Percentiles rank a stretch among this genome's conserved stretches.
Conservation (phyloP, 805 yeast species). For the Saturnispora silvae region DNA sequence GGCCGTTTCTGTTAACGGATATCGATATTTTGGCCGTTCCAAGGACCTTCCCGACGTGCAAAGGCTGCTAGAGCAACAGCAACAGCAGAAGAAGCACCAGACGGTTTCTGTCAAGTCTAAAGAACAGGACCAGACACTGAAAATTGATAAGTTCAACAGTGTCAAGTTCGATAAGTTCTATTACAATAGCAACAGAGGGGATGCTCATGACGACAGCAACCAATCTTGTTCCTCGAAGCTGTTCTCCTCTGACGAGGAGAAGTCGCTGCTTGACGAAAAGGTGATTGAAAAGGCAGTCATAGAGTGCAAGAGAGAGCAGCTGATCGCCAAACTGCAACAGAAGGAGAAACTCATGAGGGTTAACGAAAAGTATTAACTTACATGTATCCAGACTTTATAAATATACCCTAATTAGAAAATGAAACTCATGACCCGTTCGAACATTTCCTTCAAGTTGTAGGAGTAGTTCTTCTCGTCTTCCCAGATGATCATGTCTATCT, state of each 20-base stretch:
- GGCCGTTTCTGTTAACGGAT: constrained; percentile 34
- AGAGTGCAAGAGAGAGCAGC: constrained; percentile 32
- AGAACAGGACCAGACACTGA: neutral
- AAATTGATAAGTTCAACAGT: constrained; percentile 8
- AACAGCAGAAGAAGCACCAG: no score
- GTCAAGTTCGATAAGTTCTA: constrained; percentile 19
- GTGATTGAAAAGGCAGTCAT: constrained; percentile 36
- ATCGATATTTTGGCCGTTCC: constrained; percentile 76
- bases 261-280: neutral
- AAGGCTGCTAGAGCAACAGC: constrained; percentile 29
- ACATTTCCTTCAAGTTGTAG: constrained; percentile 24
- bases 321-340: constrained; percentile 30
- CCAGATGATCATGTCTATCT: constrained; percentile 73
- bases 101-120: no score
- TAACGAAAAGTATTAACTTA: no score
- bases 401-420: no score
- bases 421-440: constrained; percentile 17
- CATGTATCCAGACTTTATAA: no score
- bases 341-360: no score
- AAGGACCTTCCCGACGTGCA: constrained; percentile 66
- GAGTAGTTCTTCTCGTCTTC: constrained; percentile 47
- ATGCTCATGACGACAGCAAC: constrained; percentile 10
- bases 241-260: neutral
- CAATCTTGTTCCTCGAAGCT: neutral
- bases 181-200: no score